Evolutionary conservation across 2,329 filamentous ascomycete genomes (phyloP), one percentile per base, ranked within the genome.

Genomic region (Beauveria bassiana): DNA sequence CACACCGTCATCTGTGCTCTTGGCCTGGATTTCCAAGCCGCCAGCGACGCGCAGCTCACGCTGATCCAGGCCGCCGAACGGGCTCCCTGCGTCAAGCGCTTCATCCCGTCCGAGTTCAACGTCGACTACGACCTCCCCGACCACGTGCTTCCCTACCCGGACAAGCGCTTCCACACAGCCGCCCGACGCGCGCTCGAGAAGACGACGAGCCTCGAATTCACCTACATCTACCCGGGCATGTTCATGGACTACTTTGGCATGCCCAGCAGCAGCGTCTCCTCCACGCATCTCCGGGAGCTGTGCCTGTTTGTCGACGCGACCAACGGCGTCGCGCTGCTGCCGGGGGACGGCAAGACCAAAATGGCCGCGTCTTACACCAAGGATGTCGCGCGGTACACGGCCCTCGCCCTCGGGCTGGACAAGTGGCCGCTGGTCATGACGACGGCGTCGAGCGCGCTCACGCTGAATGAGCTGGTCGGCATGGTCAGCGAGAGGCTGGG

Each of bases 101-200:
- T 75, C 66, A 67, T 73, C 10, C 74, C 74, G 3, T 74, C 72
- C 38, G 73, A 76, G 62, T 75, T 71, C 62, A 74, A 74, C 46
- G 68, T 74, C 57, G 72, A 74, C 56, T 75, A 75, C 61, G 68
- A 74, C 38, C 65, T 68, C n/a, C 64, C 66, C 1, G 72, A 74
- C 56, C 59, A 70, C 24, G 61, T 73, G 10, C 66, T 74, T 1
- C 71, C 72, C 2, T 74, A 73, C 59, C 68, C 67, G 6, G 69
- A 73, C 54, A 74, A 74, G 66, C 61, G 50, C 40, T 72, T 68
- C 34, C 72, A 74, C 55, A 38, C 67, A 5, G 51, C 52, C 9
- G 70, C 66, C 9, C 64, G 72, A 40, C 66, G 64, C 18, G 70
- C 67, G 58, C 67, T 74, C 14, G 70, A 68, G 57, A 68, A 67